phyloP scores from a whole-genome alignment of 2,329 filamentous ascomycete species.

The Penicillium hesseltinei region DNA sequence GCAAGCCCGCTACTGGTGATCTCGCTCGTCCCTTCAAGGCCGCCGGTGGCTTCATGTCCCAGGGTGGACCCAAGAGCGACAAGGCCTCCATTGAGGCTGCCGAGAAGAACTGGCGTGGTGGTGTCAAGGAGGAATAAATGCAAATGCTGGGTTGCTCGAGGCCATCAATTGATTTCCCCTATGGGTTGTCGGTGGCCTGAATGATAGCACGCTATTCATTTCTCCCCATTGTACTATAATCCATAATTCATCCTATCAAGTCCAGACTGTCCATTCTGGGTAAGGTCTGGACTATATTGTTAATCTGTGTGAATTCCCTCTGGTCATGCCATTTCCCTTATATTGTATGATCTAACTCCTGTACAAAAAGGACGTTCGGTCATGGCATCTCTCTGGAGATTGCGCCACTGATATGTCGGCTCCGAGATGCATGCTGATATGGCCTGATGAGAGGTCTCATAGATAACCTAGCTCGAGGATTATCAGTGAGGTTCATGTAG shows the following conservation, averaged over 20 bases:
- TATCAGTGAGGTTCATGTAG: not conserved
- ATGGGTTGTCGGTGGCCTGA: not conserved
- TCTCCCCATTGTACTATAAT: conserved; percentile 6
- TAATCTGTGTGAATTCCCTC: not conserved
- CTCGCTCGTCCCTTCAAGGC: conserved; percentile 96
- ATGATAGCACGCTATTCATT: conserved; percentile 1
- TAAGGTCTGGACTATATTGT: not conserved
- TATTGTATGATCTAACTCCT: not conserved
- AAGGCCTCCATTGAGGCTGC: conserved; percentile 67
- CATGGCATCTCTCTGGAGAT: not conserved
- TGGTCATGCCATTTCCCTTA: not conserved
- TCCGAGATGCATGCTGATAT: not conserved
- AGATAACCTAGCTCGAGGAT: not conserved
- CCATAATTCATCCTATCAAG: conserved; percentile 5
- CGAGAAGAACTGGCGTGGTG: conserved; percentile 51
- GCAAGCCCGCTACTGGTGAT: conserved; percentile 81
- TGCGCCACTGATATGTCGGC: not conserved
- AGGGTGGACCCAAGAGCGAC: conserved; percentile 77
- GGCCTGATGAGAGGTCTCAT: conserved; percentile 3
- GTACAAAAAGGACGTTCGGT: not conserved
- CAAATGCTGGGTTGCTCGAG: not conserved
- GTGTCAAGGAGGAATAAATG: conserved; percentile 51
- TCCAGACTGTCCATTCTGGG: not conserved
- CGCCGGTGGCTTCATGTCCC: conserved; percentile 73
- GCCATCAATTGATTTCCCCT: not conserved